Percentiles rank a stretch among this genome's conserved stretches.
phyloP scores from a whole-genome alignment of 352 stramenopile genomes.

The Phytopythium sindhum region DNA sequence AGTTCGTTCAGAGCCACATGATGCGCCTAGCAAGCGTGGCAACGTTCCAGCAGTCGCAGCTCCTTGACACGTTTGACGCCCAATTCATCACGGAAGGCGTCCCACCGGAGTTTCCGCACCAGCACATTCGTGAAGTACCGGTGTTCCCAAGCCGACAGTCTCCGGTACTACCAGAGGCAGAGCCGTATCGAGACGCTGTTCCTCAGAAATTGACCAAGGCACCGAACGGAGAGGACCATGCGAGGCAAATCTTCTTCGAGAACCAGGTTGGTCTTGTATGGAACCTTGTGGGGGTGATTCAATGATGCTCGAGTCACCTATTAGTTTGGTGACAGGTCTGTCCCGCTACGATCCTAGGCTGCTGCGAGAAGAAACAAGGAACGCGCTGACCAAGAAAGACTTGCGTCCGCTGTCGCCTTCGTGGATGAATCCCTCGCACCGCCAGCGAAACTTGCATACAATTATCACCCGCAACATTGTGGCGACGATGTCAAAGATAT shows the following conservation, averaged over 20 bases:
- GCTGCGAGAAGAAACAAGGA: slow-evolving; percentile 54
- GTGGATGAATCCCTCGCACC: background rate
- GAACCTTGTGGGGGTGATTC: too few species aligned
- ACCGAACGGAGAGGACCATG: slow-evolving; percentile 5
- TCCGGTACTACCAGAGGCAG: background rate
- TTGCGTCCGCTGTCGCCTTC: slow-evolving; percentile 21
- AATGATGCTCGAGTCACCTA: background rate
- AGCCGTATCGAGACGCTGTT: background rate
- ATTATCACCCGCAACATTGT: background rate
- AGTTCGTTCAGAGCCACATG: slow-evolving; percentile 27
- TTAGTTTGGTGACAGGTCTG: background rate
- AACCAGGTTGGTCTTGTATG: slow-evolving; percentile 32
- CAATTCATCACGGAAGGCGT: background rate
- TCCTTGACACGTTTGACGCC: slow-evolving; percentile 20
- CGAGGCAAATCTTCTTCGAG: slow-evolving; percentile 57
- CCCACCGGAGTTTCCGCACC: background rate
- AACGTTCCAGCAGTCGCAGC: slow-evolving; percentile 25
- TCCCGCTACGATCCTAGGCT: slow-evolving; percentile 19
- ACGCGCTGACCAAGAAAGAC: slow-evolving; percentile 41
- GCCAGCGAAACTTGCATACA: background rate
- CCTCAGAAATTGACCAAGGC: background rate
- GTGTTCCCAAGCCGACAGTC: background rate
- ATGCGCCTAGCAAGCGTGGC: slow-evolving; percentile 24
- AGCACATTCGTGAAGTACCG: background rate
- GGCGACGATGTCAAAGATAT: background rate